These are phyloP conservation scores for Solanum clarkiae DNA, from an alignment of 257 asterid genomes.

Conservation along the genomic window DNA sequence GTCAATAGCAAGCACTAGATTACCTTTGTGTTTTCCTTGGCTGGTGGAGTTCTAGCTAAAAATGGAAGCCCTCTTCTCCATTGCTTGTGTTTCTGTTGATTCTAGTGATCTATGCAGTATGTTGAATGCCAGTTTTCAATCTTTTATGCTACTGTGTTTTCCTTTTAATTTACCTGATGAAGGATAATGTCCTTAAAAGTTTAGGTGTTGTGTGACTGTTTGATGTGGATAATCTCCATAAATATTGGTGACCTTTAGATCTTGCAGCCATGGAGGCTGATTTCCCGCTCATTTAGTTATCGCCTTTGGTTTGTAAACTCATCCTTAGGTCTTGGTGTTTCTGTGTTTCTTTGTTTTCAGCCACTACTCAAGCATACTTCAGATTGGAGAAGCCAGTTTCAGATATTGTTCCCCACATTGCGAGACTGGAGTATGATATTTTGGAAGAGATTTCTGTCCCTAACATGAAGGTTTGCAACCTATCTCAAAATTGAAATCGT, in stretches of 20 bases:
- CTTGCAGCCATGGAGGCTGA: neutral
- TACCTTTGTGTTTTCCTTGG: neutral
- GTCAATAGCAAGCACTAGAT: neutral
- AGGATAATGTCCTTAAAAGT: neutral
- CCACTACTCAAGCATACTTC: slow-evolving; percentile 65
- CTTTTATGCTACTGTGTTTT: neutral
- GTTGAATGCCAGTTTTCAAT: neutral
- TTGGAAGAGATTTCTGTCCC: slow-evolving; percentile 66
- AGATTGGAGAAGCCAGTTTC: slow-evolving; percentile 54
- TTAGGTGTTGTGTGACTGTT: neutral
- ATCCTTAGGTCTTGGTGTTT: neutral
- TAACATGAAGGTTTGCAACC: slow-evolving; percentile 47
- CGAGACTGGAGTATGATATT: slow-evolving; percentile 63
- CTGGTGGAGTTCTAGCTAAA: neutral
- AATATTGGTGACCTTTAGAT: neutral
- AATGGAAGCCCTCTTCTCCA: neutral
- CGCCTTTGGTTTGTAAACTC: neutral
- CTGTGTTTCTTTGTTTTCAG: slow-evolving; percentile 33
- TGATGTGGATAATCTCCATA: neutral
- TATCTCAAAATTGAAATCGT: neutral
- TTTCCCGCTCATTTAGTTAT: neutral
- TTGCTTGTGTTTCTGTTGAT: neutral
- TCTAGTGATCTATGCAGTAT: neutral
- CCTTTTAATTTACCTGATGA: neutral
- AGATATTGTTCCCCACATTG: slow-evolving; percentile 47